phyloP scores from a whole-genome alignment of 352 stramenopile genomes.

The Pythium pyrilobum region DNA sequence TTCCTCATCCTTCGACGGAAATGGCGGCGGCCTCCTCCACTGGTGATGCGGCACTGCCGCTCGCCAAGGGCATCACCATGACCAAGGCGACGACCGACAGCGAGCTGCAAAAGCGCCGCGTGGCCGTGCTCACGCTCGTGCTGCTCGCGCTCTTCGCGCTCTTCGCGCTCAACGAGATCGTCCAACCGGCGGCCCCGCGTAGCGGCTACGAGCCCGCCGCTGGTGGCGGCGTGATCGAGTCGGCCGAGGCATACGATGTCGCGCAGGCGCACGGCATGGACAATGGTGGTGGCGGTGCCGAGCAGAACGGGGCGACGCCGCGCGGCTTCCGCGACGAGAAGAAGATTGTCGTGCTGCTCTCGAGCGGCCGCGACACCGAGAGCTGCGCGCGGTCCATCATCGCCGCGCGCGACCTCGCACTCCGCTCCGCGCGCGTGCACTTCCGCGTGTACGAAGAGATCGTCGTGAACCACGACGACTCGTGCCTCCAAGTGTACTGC shows the following conservation, averaged over 20 bases:
- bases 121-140: slow-evolving; percentile 8
- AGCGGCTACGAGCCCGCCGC: background rate
- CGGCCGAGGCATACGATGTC: slow-evolving; percentile 6
- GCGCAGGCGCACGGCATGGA: background rate
- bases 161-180: slow-evolving; percentile 10
- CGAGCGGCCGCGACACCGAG: slow-evolving; percentile 52
- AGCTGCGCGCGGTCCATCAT: slow-evolving; percentile 50
- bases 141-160: slow-evolving; percentile 13
- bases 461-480: slow-evolving; percentile 43
- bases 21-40: background rate
- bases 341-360: slow-evolving; percentile 69
- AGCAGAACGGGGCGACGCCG: background rate
- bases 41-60: slow-evolving; percentile 6
- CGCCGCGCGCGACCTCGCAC: slow-evolving; percentile 34
- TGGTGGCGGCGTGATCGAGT: slow-evolving; percentile 14
- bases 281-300: background rate
- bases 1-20: no score
- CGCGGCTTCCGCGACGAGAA: slow-evolving; percentile 63
- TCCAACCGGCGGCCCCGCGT: background rate
- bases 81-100: slow-evolving; percentile 11
- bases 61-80: background rate
- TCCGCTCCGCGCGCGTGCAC: slow-evolving; percentile 37
- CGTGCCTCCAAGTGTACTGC: slow-evolving; percentile 61
- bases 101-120: slow-evolving; percentile 3
- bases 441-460: slow-evolving; percentile 78